These are phyloP conservation scores for Craterostigma plantagineum DNA, from an alignment of 257 asterid species.

Conservation along the genomic window DNA sequence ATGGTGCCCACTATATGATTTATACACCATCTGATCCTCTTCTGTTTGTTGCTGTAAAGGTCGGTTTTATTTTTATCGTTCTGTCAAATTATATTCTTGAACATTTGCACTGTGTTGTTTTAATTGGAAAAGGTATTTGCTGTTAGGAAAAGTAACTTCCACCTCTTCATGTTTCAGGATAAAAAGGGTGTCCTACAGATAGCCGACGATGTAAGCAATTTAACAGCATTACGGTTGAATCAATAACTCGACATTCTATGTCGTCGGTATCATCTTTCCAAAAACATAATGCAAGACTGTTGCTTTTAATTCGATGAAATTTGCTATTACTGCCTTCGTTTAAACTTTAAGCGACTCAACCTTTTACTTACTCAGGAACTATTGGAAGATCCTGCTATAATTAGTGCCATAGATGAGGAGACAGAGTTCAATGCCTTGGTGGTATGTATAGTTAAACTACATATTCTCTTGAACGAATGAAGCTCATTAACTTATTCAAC, in stretches of 20 bases:
- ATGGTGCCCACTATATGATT: constrained; percentile 94
- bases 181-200: constrained; percentile 52
- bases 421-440: constrained; percentile 95
- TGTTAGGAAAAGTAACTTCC: neutral
- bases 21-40: constrained; percentile 98
- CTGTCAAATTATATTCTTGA: neutral
- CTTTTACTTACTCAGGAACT: constrained; percentile 49
- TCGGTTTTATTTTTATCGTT: constrained; percentile 11
- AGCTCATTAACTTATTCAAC: constrained; percentile 7
- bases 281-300: no score
- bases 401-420: constrained; percentile 85
- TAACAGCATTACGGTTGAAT: no score
- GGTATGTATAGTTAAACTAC: constrained; percentile 27
- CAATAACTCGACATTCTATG: no score
- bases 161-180: constrained; percentile 33
- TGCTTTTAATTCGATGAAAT: no score
- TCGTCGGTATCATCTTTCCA: no score
- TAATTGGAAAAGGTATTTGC: neutral
- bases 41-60: constrained; percentile 86
- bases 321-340: no score
- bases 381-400: constrained; percentile 77
- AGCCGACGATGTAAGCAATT: constrained; percentile 81
- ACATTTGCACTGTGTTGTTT: neutral
- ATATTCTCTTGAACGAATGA: constrained; percentile 8
- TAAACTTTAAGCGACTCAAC: no score